These are phyloP conservation scores for Phytophthora uliginosa DNA, from an alignment of 352 stramenopile genomes.

Conservation along the genomic window DNA sequence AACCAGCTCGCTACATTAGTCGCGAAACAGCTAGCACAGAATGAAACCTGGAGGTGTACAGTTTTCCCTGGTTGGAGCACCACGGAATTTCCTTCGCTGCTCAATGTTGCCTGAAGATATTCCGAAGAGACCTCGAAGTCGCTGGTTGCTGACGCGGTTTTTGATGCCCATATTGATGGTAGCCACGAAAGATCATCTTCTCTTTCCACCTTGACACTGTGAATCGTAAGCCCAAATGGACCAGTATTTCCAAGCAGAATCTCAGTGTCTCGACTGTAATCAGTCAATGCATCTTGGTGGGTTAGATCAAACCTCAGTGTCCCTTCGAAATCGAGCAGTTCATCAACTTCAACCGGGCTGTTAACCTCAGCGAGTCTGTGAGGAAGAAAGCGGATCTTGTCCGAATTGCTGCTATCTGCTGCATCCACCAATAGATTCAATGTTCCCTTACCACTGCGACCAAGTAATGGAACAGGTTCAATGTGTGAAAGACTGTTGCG, in stretches of 20 bases:
- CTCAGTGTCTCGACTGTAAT: slow-evolving; percentile 26
- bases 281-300: slow-evolving; percentile 4
- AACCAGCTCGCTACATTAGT: slow-evolving; percentile 30
- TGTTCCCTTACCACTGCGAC: slow-evolving; percentile 50
- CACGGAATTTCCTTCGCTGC: background rate
- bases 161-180: slow-evolving; percentile 3
- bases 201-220: slow-evolving; percentile 18
- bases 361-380: background rate
- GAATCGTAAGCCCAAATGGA: slow-evolving; percentile 30
- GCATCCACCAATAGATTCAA: slow-evolving; percentile 32
- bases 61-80: slow-evolving; percentile 24
- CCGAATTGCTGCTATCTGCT: background rate
- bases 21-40: slow-evolving; percentile 39
- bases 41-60: slow-evolving; percentile 28
- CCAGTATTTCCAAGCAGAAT: slow-evolving; percentile 36
- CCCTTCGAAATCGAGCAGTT: slow-evolving; percentile 18
- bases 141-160: background rate
- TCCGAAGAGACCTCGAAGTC: slow-evolving; percentile 30
- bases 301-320: slow-evolving; percentile 28
- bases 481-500: slow-evolving; percentile 79
- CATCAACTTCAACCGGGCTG: background rate
- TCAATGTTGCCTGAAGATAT: background rate
- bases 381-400: slow-evolving; percentile 4
- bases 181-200: slow-evolving; percentile 5
- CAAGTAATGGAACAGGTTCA: slow-evolving; percentile 51